Base-by-base conservation (phyloP, 192 early-diverging fungal species). In the Linnemannia hyalina region DNA sequence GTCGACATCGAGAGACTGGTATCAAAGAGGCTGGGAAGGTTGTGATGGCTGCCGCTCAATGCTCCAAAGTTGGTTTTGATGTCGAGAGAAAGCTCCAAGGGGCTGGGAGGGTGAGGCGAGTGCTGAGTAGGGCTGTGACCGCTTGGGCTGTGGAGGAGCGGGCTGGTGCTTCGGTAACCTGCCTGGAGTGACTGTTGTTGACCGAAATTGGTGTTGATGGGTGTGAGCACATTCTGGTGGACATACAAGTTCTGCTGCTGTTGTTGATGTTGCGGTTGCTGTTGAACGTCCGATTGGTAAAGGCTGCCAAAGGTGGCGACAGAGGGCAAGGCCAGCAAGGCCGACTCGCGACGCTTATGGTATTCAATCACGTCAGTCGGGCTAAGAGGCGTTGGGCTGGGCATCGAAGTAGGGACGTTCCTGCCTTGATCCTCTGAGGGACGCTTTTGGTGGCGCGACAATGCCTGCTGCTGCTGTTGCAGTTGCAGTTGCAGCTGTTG, bases 1-100 rank as follows among this genome's bases (percentile, higher is more conserved):
- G 75, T 55, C 7, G 79, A 81, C 75, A 86, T 77, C 0, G 60
- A 78, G 49, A 86, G 68, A 13, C 46, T 80, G 35, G 41, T 77
- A 73, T 86, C 75, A 41, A 86, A 81, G 41, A 86, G 57, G 29
- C 75, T 77, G 20, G 79, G 80, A 7, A 86, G 52, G 57, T 81
- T 86, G 11, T 85, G 83, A 29, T 84, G 82, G 36, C 74, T 75
- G 35, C 73, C 46, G 54, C 26, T 76, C 68, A 85, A 20, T 3
- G 44, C 42, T n/a, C 75, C 60, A 80, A 85, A 85, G 75, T 85
- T 80, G 41, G 75, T 85, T 22, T 85, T 52, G 70, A 85, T 74
- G 60, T 57, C 76, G 36, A 85, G 78, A 20, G 83, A 85, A 11
- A 85, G 75, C 35, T 85, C 78, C 41, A 85, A 23, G 6, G 83